A percentile compares a stretch with the other conserved stretches of the same genome.
Conservation (phyloP, 2,329 filamentous ascomycete genomes). For the Arachnomyces sp. region DNA sequence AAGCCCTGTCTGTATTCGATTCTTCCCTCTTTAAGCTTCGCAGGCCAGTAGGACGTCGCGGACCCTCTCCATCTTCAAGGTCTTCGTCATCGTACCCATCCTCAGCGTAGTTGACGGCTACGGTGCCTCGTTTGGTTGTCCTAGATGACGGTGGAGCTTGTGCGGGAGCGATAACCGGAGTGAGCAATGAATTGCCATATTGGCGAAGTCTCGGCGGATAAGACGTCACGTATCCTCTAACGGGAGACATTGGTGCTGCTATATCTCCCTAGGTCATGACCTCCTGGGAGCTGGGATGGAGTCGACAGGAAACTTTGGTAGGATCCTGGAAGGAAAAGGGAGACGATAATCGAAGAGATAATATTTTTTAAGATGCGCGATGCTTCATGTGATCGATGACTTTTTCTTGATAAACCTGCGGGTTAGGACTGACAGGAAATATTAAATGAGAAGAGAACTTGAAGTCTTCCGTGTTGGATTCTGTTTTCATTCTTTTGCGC, state of each 20-base stretch:
- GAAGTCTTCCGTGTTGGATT: too few species aligned
- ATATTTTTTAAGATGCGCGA: too few species aligned
- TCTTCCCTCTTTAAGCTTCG: conserved; percentile 76
- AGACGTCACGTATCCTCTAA: conserved; percentile 82
- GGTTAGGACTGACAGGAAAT: too few species aligned
- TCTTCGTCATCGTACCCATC: conserved; percentile 79
- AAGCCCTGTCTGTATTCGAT: conserved; percentile 51
- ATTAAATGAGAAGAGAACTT: too few species aligned
- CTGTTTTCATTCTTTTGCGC: too few species aligned
- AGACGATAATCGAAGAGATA: too few species aligned
- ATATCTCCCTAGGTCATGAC: too few species aligned
- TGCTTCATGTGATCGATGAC: too few species aligned
- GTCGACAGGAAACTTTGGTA: too few species aligned
- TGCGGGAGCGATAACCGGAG: conserved; percentile 67
- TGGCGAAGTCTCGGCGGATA: conserved; percentile 84
- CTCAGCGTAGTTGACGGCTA: conserved; percentile 95
- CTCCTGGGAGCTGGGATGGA: too few species aligned
- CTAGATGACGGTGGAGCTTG: conserved; percentile 60
- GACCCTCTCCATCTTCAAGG: conserved; percentile 57
- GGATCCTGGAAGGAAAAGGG: too few species aligned
- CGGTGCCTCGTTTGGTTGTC: conserved; percentile 95
- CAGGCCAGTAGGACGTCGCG: conserved; percentile 64
- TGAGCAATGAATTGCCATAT: conserved; percentile 86
- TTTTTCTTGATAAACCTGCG: too few species aligned
- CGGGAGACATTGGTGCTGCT: conserved; percentile 23